Conservation (phyloP, 495 filamentous ascomycete genomes). For the Xylaria longipes region DNA sequence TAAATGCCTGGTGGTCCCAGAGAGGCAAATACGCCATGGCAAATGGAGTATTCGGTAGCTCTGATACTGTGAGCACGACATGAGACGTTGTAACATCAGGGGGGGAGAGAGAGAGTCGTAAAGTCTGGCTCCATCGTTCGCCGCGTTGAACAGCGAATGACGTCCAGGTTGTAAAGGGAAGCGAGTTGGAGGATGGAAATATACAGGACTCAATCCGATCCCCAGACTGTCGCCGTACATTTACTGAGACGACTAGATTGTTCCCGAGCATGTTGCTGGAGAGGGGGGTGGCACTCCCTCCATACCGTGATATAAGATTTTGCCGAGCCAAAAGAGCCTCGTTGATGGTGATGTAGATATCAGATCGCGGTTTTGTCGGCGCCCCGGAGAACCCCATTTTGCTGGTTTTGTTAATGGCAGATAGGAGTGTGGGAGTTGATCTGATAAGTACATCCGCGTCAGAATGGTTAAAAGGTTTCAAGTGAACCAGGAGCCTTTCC, state of each 20-base stretch:
- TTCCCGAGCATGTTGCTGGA: slow-evolving; percentile 64
- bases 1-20: slow-evolving; percentile 91
- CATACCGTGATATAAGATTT: slow-evolving; percentile 79
- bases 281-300: slow-evolving; percentile 75
- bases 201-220: slow-evolving; percentile 87
- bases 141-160: slow-evolving; percentile 80
- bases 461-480: slow-evolving; percentile 74
- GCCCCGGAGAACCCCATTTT: slow-evolving; percentile 97
- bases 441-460: slow-evolving; percentile 82
- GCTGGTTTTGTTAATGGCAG: slow-evolving; percentile 76
- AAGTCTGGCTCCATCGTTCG: slow-evolving; percentile 83
- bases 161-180: slow-evolving; percentile 81
- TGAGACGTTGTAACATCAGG: slow-evolving; percentile 85
- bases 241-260: slow-evolving; percentile 87
- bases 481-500: slow-evolving; percentile 75
- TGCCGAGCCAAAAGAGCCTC: slow-evolving; percentile 77
- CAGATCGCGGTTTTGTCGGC: slow-evolving; percentile 82
- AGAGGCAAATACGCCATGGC: slow-evolving; percentile 92
- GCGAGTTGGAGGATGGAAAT: slow-evolving; percentile 79
- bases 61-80: slow-evolving; percentile 85
- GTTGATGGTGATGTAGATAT: slow-evolving; percentile 90
- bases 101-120: slow-evolving; percentile 79
- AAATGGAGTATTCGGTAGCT: slow-evolving; percentile 84
- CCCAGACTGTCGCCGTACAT: slow-evolving; percentile 78
- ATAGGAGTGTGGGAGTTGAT: slow-evolving; percentile 85